Evolutionary conservation across 345 rosid species (phyloP).

Genomic region (Erysimum cheiranthoides): DNA sequence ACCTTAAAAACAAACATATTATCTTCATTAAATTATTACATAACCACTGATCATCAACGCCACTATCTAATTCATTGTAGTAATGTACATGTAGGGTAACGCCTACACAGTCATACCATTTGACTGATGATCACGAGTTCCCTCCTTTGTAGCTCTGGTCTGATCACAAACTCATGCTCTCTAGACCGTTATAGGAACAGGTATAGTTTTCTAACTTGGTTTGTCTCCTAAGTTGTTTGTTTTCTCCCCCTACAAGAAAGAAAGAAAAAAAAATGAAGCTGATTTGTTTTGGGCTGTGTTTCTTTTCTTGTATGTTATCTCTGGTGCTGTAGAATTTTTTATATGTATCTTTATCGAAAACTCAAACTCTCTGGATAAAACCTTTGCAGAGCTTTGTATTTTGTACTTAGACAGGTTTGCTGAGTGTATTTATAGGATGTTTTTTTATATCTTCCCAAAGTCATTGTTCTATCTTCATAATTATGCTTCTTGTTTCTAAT

Average conservation of each 20-base stretch:
- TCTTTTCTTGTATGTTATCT: conserved; percentile 33
- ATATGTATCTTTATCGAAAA: conserved; percentile 36
- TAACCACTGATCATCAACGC: conserved; percentile 1
- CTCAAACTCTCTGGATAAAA: conserved; percentile 32
- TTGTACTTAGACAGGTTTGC: conserved; percentile 41
- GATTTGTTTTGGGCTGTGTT: conserved; percentile 34
- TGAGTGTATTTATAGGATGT: conserved; percentile 44
- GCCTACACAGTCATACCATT: conserved; percentile 58
- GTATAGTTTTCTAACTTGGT: conserved; percentile 44
- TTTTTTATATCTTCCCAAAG: neutral
- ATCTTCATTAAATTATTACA: neutral
- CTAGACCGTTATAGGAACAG: conserved; percentile 44
- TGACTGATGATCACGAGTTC: conserved; percentile 82
- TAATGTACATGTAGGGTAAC: conserved; percentile 54
- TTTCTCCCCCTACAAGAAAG: neutral
- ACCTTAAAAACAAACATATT: neutral
- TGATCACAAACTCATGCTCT: conserved; percentile 35
- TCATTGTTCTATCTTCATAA: conserved; percentile 1
- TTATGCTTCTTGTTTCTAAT: neutral
- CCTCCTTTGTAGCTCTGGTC: conserved; percentile 72
- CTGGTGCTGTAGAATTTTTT: conserved; percentile 19
- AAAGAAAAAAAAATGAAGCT: conserved; percentile 32
- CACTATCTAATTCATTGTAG: conserved; percentile 25
- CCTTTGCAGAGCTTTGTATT: conserved; percentile 44
- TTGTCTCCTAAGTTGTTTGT: conserved; percentile 32